Evolutionary conservation across 2,329 filamentous ascomycete genomes (phyloP).

Genomic region (Eutypella sp.): DNA sequence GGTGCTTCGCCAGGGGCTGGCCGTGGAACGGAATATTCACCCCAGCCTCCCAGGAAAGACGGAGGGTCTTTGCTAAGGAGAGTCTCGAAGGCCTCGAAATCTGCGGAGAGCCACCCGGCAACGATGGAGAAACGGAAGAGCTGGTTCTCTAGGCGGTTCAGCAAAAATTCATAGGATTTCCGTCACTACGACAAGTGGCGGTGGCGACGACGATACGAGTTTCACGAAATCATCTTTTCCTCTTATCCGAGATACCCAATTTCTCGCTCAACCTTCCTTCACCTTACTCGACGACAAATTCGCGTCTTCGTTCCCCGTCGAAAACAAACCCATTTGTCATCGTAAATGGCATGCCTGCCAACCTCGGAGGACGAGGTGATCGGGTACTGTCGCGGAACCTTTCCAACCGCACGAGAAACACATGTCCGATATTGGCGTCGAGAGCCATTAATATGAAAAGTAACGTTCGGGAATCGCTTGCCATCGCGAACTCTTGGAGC

Average conservation of each 20-base stretch:
- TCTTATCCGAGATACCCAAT: constrained; percentile 16
- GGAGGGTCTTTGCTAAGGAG: constrained; percentile 22
- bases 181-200: neutral
- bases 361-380: too few species aligned
- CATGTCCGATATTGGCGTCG: too few species aligned
- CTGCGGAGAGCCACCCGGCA: constrained; percentile 20
- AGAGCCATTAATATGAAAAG: too few species aligned
- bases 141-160: constrained; percentile 82
- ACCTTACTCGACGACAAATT: neutral
- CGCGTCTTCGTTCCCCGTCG: neutral
- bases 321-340: neutral
- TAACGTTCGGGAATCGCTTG: too few species aligned
- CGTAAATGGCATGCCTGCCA: neutral
- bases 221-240: constrained; percentile 11
- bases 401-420: too few species aligned
- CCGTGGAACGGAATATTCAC: constrained; percentile 14
- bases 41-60: constrained; percentile 30
- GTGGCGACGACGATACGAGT: constrained; percentile 3
- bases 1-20: constrained; percentile 15
- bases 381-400: too few species aligned
- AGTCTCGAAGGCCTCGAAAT: constrained; percentile 18
- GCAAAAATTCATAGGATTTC: constrained; percentile 45
- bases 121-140: constrained; percentile 73
- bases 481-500: neutral
- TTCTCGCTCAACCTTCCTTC: constrained; percentile 8